These are phyloP conservation scores for Lophiotrema nucula DNA, from an alignment of 495 filamentous ascomycete species.

Conservation along the genomic window DNA sequence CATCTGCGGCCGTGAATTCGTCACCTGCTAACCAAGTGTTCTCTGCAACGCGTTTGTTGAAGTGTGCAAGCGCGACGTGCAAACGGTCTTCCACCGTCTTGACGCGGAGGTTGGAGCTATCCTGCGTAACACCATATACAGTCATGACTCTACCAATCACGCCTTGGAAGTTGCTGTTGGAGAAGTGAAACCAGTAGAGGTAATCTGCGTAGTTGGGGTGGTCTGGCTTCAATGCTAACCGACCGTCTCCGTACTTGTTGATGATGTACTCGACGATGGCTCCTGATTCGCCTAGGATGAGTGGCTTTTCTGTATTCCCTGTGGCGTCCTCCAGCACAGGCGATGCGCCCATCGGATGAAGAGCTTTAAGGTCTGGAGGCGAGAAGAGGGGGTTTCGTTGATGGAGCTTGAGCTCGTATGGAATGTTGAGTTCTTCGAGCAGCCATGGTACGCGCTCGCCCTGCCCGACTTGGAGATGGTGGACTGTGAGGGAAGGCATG, in stretches of 20 bases:
- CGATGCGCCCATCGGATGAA: conserved; percentile 51
- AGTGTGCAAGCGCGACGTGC: conserved; percentile 16
- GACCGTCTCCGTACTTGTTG: conserved; percentile 49
- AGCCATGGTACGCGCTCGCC: conserved; percentile 64
- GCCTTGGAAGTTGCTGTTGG: conserved; percentile 56
- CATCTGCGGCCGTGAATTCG: conserved; percentile 61
- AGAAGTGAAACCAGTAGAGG: conserved; percentile 62
- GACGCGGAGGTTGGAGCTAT: neutral
- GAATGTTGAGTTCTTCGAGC: conserved; percentile 59
- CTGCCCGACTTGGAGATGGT: conserved; percentile 58
- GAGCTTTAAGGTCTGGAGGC: conserved; percentile 45
- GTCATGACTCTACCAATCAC: conserved; percentile 28
- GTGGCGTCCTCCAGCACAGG: conserved; percentile 56
- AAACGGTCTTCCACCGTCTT: conserved; percentile 28
- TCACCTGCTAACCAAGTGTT: conserved; percentile 58
- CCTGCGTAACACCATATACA: conserved; percentile 5
- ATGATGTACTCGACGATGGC: conserved; percentile 60
- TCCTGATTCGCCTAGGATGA: conserved; percentile 52
- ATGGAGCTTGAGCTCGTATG: conserved; percentile 54
- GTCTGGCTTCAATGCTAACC: conserved; percentile 45
- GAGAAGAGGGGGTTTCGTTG: conserved; percentile 52
- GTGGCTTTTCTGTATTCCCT: neutral
- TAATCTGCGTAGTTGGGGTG: conserved; percentile 53
- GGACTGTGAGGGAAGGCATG: conserved; percentile 48
- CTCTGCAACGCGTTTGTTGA: conserved; percentile 28